Evolutionary conservation across 805 yeast genomes (phyloP).

Genomic region (Kodamaea sagamina): DNA sequence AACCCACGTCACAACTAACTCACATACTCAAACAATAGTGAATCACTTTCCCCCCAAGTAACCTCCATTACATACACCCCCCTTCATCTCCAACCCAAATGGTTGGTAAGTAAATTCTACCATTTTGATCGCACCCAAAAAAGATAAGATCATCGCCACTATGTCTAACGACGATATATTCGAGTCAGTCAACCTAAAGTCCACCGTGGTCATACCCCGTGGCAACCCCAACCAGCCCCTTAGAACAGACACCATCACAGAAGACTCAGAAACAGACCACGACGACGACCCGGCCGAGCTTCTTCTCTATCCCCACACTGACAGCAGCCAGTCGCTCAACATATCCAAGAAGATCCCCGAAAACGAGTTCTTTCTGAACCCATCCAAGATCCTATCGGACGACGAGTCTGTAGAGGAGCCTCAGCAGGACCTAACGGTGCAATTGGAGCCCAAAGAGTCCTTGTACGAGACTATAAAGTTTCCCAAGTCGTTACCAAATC

Average conservation of each 20-base stretch:
- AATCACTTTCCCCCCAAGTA: too few relatives aligned
- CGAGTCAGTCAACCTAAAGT: slow-evolving; percentile 19
- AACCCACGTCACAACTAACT: too few relatives aligned
- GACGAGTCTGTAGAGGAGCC: slow-evolving; percentile 1
- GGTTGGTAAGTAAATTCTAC: too few relatives aligned
- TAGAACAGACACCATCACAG: not conserved
- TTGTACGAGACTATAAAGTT: slow-evolving; percentile 7
- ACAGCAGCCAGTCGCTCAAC: slow-evolving; percentile 4
- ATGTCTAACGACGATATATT: slow-evolving; percentile 10
- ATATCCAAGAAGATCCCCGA: slow-evolving; percentile 16
- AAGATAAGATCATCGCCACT: not conserved
- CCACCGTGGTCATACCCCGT: slow-evolving; percentile 12
- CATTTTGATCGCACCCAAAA: too few relatives aligned
- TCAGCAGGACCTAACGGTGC: slow-evolving; percentile 1
- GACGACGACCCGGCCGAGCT: slow-evolving; percentile 19
- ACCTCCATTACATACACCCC: too few relatives aligned
- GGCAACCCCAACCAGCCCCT: not conserved
- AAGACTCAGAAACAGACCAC: not conserved
- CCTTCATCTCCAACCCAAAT: too few relatives aligned
- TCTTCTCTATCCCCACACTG: slow-evolving; percentile 12
- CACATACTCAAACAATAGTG: too few relatives aligned
- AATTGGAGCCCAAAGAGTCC: slow-evolving; percentile 1
- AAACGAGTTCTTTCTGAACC: slow-evolving; percentile 23
- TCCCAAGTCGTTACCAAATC: slow-evolving; percentile 7
- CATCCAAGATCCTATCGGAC: slow-evolving; percentile 17